Percentiles rank a stretch among this genome's conserved stretches.
These are phyloP conservation scores for Parietaria judaica DNA, from an alignment of 306 rosid species.

Conservation along the genomic window DNA sequence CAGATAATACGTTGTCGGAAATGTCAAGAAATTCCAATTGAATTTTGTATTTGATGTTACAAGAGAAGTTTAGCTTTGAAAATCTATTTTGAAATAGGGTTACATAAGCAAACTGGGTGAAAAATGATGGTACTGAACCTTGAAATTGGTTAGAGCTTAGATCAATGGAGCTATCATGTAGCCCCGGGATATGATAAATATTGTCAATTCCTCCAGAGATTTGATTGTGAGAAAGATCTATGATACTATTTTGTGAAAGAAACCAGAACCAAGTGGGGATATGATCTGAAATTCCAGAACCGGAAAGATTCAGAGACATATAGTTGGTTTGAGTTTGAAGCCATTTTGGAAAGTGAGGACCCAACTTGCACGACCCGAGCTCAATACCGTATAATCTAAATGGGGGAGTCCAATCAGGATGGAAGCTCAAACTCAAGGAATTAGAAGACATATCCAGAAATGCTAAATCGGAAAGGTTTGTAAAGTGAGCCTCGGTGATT, in stretches of 20 bases:
- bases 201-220: background rate
- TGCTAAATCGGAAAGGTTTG: background rate
- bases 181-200: too few relatives aligned
- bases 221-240: constrained; percentile 14
- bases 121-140: constrained; percentile 1
- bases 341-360: constrained; percentile 14
- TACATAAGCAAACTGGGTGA: background rate
- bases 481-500: background rate
- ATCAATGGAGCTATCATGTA: background rate
- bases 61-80: background rate
- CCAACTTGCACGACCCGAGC: constrained; percentile 3
- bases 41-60: background rate
- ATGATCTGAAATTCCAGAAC: background rate
- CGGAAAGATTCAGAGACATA: background rate
- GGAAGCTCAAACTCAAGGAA: background rate
- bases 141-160: constrained; percentile 8
- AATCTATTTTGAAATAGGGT: constrained; percentile 14
- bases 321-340: constrained; percentile 6
- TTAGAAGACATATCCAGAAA: background rate
- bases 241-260: background rate
- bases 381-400: fast-evolving
- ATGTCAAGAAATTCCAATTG: background rate
- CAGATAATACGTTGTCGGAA: background rate
- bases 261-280: constrained; percentile 19
- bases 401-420: background rate